Percentiles rank a stretch among this genome's conserved stretches.
Conservation (phyloP, 2,329 filamentous ascomycete species). For the Dothistroma septosporum region DNA sequence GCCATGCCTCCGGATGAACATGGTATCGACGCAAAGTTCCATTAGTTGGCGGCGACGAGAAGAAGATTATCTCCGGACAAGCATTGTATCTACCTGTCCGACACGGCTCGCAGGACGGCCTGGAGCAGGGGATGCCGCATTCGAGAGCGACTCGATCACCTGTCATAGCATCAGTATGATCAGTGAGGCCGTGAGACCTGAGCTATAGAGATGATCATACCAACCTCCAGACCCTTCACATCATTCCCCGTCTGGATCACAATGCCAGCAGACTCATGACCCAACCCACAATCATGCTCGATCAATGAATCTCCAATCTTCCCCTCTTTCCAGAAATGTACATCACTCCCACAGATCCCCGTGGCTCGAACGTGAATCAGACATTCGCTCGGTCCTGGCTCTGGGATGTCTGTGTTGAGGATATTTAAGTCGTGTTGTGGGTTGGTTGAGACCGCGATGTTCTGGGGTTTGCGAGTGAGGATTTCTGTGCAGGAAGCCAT, state of each 20-base stretch:
- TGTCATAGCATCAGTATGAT: slow-evolving; percentile 6
- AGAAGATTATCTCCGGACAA: slow-evolving; percentile 32
- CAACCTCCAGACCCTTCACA: slow-evolving; percentile 23
- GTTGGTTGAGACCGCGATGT: slow-evolving; percentile 33
- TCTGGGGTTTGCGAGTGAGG: slow-evolving; percentile 28
- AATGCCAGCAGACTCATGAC: slow-evolving; percentile 32
- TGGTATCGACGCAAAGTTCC: slow-evolving; percentile 33
- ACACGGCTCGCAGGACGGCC: slow-evolving; percentile 29
- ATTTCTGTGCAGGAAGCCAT: slow-evolving; percentile 22
- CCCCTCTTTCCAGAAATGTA: slow-evolving; percentile 34
- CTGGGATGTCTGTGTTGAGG: slow-evolving; percentile 20
- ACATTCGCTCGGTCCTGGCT: slow-evolving; percentile 29
- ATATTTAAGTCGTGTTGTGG: slow-evolving; percentile 32
- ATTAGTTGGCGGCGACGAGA: slow-evolving; percentile 30
- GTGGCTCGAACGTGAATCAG: slow-evolving; percentile 33
- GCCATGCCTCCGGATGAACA: slow-evolving; percentile 30
- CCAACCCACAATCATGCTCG: slow-evolving; percentile 22
- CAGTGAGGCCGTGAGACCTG: not conserved
- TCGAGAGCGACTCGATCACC: slow-evolving; percentile 35
- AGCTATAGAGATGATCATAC: slow-evolving; percentile 14
- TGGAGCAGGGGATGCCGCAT: slow-evolving; percentile 32
- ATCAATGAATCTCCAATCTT: slow-evolving; percentile 28
- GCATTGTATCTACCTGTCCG: slow-evolving; percentile 31
- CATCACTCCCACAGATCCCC: slow-evolving; percentile 33
- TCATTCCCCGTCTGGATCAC: slow-evolving; percentile 25